Base-by-base conservation (phyloP, 1,284 basidiomycete species). In the Filobasidium uniguttulatum region DNA sequence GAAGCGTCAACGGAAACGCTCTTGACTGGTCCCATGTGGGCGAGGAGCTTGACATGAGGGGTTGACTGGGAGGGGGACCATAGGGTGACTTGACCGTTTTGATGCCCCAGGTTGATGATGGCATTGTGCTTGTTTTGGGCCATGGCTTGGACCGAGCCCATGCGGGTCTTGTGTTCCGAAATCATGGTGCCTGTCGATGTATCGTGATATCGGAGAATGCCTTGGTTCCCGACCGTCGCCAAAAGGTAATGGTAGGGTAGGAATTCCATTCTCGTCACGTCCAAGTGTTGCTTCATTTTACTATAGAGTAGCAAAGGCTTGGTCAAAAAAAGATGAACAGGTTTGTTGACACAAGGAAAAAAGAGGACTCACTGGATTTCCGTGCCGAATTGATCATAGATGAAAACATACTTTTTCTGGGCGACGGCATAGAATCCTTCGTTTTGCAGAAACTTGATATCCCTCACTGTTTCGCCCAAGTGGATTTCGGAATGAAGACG, bases 171-270 rank as follows among this genome's bases (percentile, higher is more conserved):
- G 65, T 93, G 88, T 66, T 90, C 82, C 34, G 82, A 79, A 31
- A 98, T 74, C 48, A 96, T 75, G 52, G 81, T 76, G 15, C 93
- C 93, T 0, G 91, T 98, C 2, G 90, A 91, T 0, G 87, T 91
- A 64, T 99, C 93, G 71, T 94, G 90, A 69, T 97, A 99, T 71
- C 93, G 93, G 1, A 98, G 75, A 65, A 83, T 88, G 1, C 93
- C 93, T 12, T 77, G 75, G 59, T 88, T 83, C 9, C 90, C 84
- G 15, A 93, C 76, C 45, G 80, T 84, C 1, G 81, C 85, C 5
- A 99, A 77, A 15, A 98, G 73, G 81, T 89, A 98, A 66, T 99
- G 94, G 61, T 91, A 97, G 0, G 89, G 90, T 8, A 98, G 73
- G 65, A 89, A 98, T 63, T 96, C 87, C 53, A 98, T 77, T 53